Conservation (phyloP, 345 rosid genomes). For the Arabidopsis arenosa region DNA sequence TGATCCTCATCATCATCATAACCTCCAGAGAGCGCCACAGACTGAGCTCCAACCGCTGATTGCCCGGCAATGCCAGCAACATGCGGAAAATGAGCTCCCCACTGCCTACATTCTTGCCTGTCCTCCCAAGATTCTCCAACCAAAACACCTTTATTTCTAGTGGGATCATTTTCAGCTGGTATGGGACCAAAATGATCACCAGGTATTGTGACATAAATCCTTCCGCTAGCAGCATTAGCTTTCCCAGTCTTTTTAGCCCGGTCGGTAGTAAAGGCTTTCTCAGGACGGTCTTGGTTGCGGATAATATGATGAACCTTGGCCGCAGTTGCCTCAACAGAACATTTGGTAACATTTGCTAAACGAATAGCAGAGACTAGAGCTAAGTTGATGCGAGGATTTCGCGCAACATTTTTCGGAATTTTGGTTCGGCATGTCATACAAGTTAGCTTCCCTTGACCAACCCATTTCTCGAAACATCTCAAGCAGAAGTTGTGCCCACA, state of each 20-base stretch:
- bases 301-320: conserved; percentile 48
- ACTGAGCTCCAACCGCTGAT: conserved; percentile 70
- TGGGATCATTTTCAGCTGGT: conserved; percentile 68
- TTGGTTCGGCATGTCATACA: conserved; percentile 62
- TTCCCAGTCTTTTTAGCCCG: conserved; percentile 68
- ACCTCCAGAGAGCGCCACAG: conserved; percentile 81
- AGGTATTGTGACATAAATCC: conserved; percentile 64
- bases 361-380: conserved; percentile 65
- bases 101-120: conserved; percentile 68
- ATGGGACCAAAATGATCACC: conserved; percentile 89
- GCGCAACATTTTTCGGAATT: conserved; percentile 53
- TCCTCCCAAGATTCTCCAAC: conserved; percentile 84
- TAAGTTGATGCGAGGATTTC: conserved; percentile 67
- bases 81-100: conserved; percentile 85
- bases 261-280: conserved; percentile 68
- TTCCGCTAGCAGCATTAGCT: conserved; percentile 89
- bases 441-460: conserved; percentile 52
- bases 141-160: conserved; percentile 63
- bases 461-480: conserved; percentile 72
- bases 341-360: conserved; percentile 54
- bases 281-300: conserved; percentile 64
- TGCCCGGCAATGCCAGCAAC: conserved; percentile 86
- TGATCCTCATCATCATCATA: conserved; percentile 84
- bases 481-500: conserved; percentile 87
- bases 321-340: neutral